These are phyloP conservation scores for Pythium apleroticum DNA, from an alignment of 352 stramenopile species.

Conservation along the genomic window DNA sequence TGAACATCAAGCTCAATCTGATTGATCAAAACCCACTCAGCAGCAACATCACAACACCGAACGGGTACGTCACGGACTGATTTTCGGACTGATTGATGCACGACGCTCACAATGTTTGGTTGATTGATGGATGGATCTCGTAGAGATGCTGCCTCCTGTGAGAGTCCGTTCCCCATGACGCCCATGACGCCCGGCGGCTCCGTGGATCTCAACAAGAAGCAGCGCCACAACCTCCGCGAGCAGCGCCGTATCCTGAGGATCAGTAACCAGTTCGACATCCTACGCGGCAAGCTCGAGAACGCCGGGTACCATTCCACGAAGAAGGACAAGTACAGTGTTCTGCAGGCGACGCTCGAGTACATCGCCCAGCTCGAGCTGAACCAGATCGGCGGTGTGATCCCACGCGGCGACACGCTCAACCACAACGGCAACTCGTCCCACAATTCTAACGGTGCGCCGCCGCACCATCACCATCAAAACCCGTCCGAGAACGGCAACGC, in stretches of 20 bases:
- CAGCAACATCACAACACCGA: conserved; percentile 42
- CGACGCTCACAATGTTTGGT: not conserved
- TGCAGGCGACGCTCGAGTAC: conserved; percentile 84
- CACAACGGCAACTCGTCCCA: conserved; percentile 1
- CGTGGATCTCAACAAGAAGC: conserved; percentile 78
- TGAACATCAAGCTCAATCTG: conserved; percentile 86
- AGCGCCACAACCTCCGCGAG: conserved; percentile 82
- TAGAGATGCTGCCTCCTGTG: conserved; percentile 53
- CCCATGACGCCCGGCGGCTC: conserved; percentile 53
- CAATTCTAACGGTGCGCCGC: conserved; percentile 12
- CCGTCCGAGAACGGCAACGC: conserved; percentile 18
- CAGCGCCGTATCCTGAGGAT: conserved; percentile 81
- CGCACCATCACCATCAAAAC: conserved; percentile 15
- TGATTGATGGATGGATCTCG: not conserved
- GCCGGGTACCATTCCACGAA: conserved; percentile 74
- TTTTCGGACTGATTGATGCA: not conserved
- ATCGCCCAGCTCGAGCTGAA: conserved; percentile 74
- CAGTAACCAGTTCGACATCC: conserved; percentile 83
- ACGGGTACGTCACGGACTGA: conserved; percentile 23
- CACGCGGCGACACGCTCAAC: conserved; percentile 14
- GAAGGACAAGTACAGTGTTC: conserved; percentile 87
- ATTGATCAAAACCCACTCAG: conserved; percentile 69
- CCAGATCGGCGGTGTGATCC: conserved; percentile 27
- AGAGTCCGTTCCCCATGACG: conserved; percentile 67
- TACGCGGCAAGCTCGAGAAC: conserved; percentile 71